These are phyloP conservation scores for Hypoxylon sp. DNA, from an alignment of 2,329 filamentous ascomycete species.

Conservation along the genomic window DNA sequence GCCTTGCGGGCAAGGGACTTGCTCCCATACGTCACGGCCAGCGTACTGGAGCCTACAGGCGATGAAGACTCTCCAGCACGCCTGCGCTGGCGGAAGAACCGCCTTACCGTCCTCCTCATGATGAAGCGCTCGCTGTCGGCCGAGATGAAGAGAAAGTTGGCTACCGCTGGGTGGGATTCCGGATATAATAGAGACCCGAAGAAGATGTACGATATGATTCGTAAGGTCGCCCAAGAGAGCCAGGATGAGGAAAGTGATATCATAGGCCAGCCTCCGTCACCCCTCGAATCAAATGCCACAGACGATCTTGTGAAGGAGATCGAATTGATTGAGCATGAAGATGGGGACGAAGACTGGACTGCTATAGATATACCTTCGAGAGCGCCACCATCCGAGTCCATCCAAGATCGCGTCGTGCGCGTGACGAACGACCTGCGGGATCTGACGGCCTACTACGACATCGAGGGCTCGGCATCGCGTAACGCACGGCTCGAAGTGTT, in stretches of 20 bases:
- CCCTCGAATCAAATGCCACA: conserved; percentile 23
- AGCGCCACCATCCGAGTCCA: conserved; percentile 37
- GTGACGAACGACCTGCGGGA: conserved; percentile 63
- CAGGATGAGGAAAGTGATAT: not conserved
- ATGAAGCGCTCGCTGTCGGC: conserved; percentile 36
- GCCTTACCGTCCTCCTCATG: conserved; percentile 33
- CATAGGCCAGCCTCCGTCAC: conserved; percentile 9
- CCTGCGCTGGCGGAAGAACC: conserved; percentile 34
- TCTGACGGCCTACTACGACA: conserved; percentile 65
- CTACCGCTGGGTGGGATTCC: conserved; percentile 26
- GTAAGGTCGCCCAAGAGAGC: conserved; percentile 22
- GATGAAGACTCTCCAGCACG: conserved; percentile 24
- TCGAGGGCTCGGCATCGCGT: conserved; percentile 61
- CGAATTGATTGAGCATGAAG: conserved; percentile 35
- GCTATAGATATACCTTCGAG: conserved; percentile 28
- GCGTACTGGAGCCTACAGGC: conserved; percentile 28
- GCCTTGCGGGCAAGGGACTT: conserved; percentile 28
- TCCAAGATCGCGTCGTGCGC: conserved; percentile 60
- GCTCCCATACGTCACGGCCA: conserved; percentile 36
- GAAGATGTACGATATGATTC: conserved; percentile 42
- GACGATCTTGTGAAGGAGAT: conserved; percentile 36
- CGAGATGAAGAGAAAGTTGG: conserved; percentile 34
- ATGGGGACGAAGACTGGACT: conserved; percentile 42
- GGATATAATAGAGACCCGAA: conserved; percentile 36
- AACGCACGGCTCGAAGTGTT: conserved; percentile 59